These are phyloP conservation scores for Boletus bicolor DNA, from an alignment of 768 basidiomycete species.

Conservation along the genomic window DNA sequence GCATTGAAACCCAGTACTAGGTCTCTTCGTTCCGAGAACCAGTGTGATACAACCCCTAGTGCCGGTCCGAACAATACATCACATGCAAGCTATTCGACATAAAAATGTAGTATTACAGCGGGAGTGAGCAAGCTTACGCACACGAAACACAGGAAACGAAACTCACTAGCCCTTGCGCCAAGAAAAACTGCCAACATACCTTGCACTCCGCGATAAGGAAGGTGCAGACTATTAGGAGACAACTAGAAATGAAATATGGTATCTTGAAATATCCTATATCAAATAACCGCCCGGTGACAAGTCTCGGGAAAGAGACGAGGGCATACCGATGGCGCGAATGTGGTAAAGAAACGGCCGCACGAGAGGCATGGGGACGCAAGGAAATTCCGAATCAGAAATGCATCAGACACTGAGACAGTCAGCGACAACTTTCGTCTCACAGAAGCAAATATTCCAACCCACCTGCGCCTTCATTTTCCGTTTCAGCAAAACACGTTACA, in stretches of 20 bases:
- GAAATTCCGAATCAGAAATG: background rate
- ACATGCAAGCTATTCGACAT: constrained; percentile 30
- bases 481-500: too few relatives aligned
- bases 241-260: constrained; percentile 47
- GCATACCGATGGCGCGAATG: constrained; percentile 45
- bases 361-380: background rate
- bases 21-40: constrained; percentile 61
- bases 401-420: background rate
- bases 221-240: constrained; percentile 49
- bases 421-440: background rate
- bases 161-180: constrained; percentile 71
- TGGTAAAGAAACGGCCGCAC: background rate
- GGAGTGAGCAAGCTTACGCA: background rate
- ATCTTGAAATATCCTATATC: constrained; percentile 66
- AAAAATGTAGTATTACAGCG: background rate
- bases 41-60: constrained; percentile 60
- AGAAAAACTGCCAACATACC: constrained; percentile 72
- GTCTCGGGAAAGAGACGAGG: constrained; percentile 57
- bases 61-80: constrained; percentile 65
- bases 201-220: constrained; percentile 72
- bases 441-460: background rate
- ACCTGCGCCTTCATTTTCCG: constrained; percentile 45
- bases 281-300: constrained; percentile 66
- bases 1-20: constrained; percentile 61
- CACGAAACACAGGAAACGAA: too few relatives aligned